Evolutionary conservation across 2,329 filamentous ascomycete genomes (phyloP).

Genomic region (Trichoderma sp.): DNA sequence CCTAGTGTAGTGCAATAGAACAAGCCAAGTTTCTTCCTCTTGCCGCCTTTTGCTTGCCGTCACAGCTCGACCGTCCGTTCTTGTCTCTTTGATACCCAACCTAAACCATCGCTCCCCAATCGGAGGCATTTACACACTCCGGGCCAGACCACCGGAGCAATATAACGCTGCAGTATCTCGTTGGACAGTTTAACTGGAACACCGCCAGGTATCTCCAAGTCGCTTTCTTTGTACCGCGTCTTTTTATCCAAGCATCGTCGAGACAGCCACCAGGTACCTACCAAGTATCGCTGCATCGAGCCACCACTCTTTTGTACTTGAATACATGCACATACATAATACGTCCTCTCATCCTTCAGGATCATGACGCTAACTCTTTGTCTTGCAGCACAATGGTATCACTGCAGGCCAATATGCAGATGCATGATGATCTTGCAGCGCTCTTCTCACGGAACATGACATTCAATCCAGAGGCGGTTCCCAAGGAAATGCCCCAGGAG

Average conservation of each 20-base stretch:
- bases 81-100: constrained; percentile 19
- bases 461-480: constrained; percentile 45
- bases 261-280: not conserved
- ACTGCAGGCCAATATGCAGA: constrained; percentile 49
- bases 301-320: not conserved
- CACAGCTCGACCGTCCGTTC: not conserved
- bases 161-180: constrained; percentile 3
- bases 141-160: not conserved
- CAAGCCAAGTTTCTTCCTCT: constrained; percentile 5
- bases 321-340: not conserved
- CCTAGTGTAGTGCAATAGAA: constrained; percentile 21
- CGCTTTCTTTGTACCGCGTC: not conserved
- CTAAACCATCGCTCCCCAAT: not conserved
- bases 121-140: constrained; percentile 6
- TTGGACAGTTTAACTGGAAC: not conserved
- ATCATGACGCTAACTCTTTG: constrained; percentile 3
- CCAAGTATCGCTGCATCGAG: not conserved
- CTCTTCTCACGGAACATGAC: constrained; percentile 76
- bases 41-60: not conserved
- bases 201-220: constrained; percentile 1
- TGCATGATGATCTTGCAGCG: constrained; percentile 76
- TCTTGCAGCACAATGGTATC: constrained; percentile 36
- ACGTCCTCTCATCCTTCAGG: not conserved
- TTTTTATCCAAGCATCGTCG: not conserved
- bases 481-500: constrained; percentile 32